Evolutionary conservation across 495 filamentous ascomycete species (phyloP).

Genomic region (Extremus antarcticus): DNA sequence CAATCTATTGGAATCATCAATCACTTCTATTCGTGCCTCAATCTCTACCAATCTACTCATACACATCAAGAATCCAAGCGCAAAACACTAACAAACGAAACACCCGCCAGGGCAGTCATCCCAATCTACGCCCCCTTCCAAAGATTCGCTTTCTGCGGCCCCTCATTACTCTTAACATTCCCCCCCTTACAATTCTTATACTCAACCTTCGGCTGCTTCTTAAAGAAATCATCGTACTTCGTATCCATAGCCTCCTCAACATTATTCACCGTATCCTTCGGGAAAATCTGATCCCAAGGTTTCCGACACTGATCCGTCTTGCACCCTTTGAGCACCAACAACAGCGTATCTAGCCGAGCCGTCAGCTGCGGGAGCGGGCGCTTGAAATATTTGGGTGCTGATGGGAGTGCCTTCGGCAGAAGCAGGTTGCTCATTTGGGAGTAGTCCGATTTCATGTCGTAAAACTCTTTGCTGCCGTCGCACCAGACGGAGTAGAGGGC

Average conservation of each 20-base stretch:
- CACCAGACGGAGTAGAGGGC: slow-evolving; percentile 3
- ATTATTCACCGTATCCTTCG: slow-evolving; percentile 32
- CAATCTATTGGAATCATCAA: too few relatives aligned
- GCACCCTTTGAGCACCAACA: slow-evolving; percentile 57
- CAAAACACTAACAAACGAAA: neutral
- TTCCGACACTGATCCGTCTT: slow-evolving; percentile 42
- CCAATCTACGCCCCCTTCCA: neutral
- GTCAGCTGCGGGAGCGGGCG: neutral
- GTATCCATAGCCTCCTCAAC: slow-evolving; percentile 28
- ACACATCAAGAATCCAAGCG: too few relatives aligned
- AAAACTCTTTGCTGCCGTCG: slow-evolving; percentile 17
- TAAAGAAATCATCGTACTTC: slow-evolving; percentile 5
- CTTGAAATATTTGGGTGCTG: neutral
- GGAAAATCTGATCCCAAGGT: slow-evolving; percentile 52
- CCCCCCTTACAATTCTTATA: neutral
- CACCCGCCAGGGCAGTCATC: too few relatives aligned
- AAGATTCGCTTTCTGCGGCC: neutral
- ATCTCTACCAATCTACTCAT: too few relatives aligned
- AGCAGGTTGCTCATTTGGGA: neutral
- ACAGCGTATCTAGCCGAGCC: slow-evolving; percentile 45
- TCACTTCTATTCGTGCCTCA: too few relatives aligned
- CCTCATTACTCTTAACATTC: neutral
- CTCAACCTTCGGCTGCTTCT: neutral
- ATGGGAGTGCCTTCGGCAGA: neutral
- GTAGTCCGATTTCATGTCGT: slow-evolving; percentile 10